A percentile compares a stretch with the other conserved stretches of the same genome.
Evolutionary conservation across 75 land plant species (phyloP).

Genomic region (Azolla pinnata): DNA sequence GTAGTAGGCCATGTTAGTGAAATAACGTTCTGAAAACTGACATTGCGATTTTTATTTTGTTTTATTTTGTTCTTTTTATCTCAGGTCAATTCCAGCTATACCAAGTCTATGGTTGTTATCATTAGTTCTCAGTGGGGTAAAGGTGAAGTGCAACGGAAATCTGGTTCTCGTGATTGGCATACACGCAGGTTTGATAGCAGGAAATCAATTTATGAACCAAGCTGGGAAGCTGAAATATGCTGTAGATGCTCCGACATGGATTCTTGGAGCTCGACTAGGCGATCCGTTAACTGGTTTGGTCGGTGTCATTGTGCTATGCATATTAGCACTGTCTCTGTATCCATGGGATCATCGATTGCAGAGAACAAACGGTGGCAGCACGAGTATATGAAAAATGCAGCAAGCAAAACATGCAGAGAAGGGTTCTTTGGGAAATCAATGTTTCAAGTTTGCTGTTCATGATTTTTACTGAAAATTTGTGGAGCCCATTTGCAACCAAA

Average conservation of each 20-base stretch:
- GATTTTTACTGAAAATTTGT: no score
- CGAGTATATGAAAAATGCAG: no score
- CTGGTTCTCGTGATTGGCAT: constrained; percentile 66
- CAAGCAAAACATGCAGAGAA: no score
- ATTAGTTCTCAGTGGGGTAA: constrained; percentile 50
- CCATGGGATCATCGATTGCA: constrained; percentile 34
- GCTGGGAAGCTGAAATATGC: constrained; percentile 48
- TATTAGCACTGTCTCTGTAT: constrained; percentile 48
- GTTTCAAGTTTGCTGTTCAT: no score
- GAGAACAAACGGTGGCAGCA: no score
- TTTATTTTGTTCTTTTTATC: constrained; percentile 4
- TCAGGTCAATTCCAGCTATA: constrained; percentile 63
- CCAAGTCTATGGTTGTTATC: constrained; percentile 78
- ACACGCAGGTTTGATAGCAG: constrained; percentile 59
- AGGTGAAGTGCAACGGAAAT: constrained; percentile 40
- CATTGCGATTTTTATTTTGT: no score
- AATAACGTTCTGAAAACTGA: no score
- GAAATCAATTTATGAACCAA: constrained; percentile 40
- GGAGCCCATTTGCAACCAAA: no score
- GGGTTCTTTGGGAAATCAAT: no score
- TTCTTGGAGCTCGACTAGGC: constrained; percentile 47
- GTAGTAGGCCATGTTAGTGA: no score
- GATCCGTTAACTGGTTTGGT: constrained; percentile 77
- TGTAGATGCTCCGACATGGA: constrained; percentile 43
- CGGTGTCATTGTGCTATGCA: constrained; percentile 39